phyloP scores from a whole-genome alignment of 768 basidiomycete species.

The button mushroom (Agaricus bisporus) region DNA sequence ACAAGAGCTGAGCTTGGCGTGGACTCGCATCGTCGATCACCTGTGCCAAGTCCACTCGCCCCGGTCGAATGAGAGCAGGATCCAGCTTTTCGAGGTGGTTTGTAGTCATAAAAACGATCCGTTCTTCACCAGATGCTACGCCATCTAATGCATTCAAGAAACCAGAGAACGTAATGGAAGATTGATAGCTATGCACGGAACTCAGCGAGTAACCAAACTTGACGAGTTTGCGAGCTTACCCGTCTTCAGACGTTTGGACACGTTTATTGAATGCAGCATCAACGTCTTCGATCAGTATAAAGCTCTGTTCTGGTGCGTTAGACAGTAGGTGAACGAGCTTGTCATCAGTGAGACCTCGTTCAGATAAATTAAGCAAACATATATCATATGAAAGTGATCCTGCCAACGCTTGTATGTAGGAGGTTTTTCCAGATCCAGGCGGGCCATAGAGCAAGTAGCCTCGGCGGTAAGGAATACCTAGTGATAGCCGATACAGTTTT shows the following conservation, averaged over 20 bases:
- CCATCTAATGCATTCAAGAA: constrained; percentile 96
- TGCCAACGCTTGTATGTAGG: constrained; percentile 96
- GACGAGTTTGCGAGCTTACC: constrained; percentile 43
- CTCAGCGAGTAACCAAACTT: constrained; percentile 12
- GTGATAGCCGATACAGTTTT: constrained; percentile 3
- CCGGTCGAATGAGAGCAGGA: constrained; percentile 91
- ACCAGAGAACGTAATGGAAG: constrained; percentile 95
- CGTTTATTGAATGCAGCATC: constrained; percentile 97
- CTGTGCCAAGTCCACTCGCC: constrained; percentile 84
- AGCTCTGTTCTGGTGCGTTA: constrained; percentile 86
- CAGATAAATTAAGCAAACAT: constrained; percentile 90
- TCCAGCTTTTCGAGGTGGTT: constrained; percentile 89
- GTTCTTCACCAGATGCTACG: constrained; percentile 94
- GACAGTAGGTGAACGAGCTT: constrained; percentile 91
- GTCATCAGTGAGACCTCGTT: constrained; percentile 94
- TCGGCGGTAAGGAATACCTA: constrained; percentile 94
- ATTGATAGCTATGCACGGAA: constrained; percentile 67
- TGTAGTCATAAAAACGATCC: constrained; percentile 99
- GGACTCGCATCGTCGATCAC: constrained; percentile 85
- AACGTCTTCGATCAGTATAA: constrained; percentile 95
- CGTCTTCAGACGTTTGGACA: constrained; percentile 85
- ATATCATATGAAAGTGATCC: constrained; percentile 93
- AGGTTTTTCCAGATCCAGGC: constrained; percentile 97
- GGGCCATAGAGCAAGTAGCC: constrained; percentile 95
- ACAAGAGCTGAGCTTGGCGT: constrained; percentile 70